Conservation (phyloP, 192 early-diverging fungal species). For the Irineochytrium annulatum region DNA sequence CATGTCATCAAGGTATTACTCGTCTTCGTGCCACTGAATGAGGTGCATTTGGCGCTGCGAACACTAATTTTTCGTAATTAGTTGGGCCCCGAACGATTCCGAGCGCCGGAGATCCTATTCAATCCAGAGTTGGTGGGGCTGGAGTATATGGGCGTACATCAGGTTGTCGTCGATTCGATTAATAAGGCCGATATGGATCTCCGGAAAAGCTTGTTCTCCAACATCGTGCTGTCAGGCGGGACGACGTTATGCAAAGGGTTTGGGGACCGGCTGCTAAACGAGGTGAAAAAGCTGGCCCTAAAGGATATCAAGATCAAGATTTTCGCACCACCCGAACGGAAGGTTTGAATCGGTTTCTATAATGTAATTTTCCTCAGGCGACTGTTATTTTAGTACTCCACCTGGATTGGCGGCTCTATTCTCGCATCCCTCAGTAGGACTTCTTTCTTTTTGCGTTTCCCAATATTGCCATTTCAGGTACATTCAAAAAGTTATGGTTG, state of each 20-base stretch:
- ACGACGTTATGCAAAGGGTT: slow-evolving; percentile 88
- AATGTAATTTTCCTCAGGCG: neutral
- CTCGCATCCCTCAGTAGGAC: slow-evolving; percentile 80
- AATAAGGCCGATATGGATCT: slow-evolving; percentile 92
- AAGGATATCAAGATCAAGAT: slow-evolving; percentile 98
- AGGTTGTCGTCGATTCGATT: slow-evolving; percentile 90
- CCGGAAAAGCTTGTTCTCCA: slow-evolving; percentile 79
- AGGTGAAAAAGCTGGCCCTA: slow-evolving; percentile 83
- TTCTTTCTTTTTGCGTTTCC: slow-evolving; percentile 6
- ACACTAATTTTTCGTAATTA: slow-evolving; percentile 25
- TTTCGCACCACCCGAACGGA: slow-evolving; percentile 93
- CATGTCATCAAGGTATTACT: slow-evolving; percentile 76
- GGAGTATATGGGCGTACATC: slow-evolving; percentile 90
- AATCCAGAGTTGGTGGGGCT: slow-evolving; percentile 88
- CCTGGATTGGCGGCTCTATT: slow-evolving; percentile 98
- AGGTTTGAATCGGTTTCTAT: slow-evolving; percentile 29
- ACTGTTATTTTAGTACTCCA: slow-evolving; percentile 63
- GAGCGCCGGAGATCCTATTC: slow-evolving; percentile 95
- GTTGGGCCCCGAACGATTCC: slow-evolving; percentile 88
- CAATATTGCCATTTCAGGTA: slow-evolving; percentile 34
- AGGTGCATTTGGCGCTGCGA: neutral
- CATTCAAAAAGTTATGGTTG: slow-evolving; percentile 99
- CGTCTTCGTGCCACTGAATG: neutral
- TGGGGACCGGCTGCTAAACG: slow-evolving; percentile 86
- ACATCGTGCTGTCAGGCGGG: slow-evolving; percentile 96